phyloP scores from a whole-genome alignment of 148 eudicot species.

The Persicaria maculosa region DNA sequence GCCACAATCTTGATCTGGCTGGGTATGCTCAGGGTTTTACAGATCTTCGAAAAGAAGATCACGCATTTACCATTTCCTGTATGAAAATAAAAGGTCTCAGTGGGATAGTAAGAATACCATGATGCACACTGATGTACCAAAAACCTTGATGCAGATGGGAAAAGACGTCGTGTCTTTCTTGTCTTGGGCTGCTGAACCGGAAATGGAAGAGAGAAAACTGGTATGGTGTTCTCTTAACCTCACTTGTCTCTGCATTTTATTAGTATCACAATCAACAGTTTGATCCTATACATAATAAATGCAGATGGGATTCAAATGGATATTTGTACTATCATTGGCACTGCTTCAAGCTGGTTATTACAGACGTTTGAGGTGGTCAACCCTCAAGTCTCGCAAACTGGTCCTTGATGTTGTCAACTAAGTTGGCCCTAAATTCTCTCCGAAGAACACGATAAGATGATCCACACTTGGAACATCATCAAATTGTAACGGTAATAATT shows the following conservation, averaged over 20 bases:
- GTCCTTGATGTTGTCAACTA: slow-evolving; percentile 91
- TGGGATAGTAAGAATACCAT: not conserved
- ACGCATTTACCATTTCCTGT: not conserved
- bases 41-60: not conserved
- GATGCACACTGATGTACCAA: not conserved
- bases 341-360: slow-evolving; percentile 95
- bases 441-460: not conserved
- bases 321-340: slow-evolving; percentile 85
- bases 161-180: slow-evolving; percentile 82
- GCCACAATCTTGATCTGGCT: no score
- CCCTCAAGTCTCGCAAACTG: slow-evolving; percentile 81
- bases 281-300: not conserved
- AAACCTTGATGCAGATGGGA: slow-evolving; percentile 65
- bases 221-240: slow-evolving; percentile 19
- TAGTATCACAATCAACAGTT: not conserved
- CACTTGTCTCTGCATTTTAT: not conserved
- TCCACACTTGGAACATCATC: not conserved
- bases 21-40: not conserved
- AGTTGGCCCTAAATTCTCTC: not conserved
- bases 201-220: slow-evolving; percentile 95
- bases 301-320: slow-evolving; percentile 99
- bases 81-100: not conserved
- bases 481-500: slow-evolving; percentile 12
- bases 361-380: slow-evolving; percentile 97
- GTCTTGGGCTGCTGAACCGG: slow-evolving; percentile 90